A percentile compares a stretch with the other conserved stretches of the same genome.
These are phyloP conservation scores for Trametes punicea DNA, from an alignment of 768 basidiomycete species.

Conservation along the genomic window DNA sequence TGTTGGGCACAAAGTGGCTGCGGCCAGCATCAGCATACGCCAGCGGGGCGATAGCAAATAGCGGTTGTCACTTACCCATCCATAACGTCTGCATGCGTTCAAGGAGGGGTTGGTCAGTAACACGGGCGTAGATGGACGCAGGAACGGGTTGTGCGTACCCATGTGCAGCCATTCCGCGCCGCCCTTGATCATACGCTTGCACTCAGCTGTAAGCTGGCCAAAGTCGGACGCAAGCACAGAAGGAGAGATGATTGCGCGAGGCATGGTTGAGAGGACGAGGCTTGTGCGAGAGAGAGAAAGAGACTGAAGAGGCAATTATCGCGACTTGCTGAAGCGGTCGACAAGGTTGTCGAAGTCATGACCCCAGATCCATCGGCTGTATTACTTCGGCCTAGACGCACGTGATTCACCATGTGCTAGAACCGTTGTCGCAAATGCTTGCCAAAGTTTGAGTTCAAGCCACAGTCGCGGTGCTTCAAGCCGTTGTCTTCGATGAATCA, in stretches of 20 bases:
- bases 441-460: no score
- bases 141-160: constrained; percentile 50
- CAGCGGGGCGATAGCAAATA: background rate
- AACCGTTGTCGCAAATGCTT: no score
- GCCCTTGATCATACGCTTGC: constrained; percentile 91
- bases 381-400: background rate
- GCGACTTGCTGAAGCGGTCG: background rate
- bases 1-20: constrained; percentile 98
- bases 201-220: constrained; percentile 91
- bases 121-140: background rate
- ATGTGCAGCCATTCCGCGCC: constrained; percentile 99
- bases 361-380: background rate
- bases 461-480: no score
- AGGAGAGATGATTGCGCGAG: constrained; percentile 89
- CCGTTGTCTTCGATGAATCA: no score
- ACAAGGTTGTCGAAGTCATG: background rate
- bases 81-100: constrained; percentile 77
- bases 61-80: constrained; percentile 64
- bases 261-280: constrained; percentile 47
- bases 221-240: constrained; percentile 98
- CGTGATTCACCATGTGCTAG: no score
- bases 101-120: background rate
- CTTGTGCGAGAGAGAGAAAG: background rate
- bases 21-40: background rate
- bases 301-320: background rate